Evolutionary conservation across 1,284 basidiomycete genomes (phyloP), one percentile per base, ranked within the genome.

Genomic region (Trametes polyzona): DNA sequence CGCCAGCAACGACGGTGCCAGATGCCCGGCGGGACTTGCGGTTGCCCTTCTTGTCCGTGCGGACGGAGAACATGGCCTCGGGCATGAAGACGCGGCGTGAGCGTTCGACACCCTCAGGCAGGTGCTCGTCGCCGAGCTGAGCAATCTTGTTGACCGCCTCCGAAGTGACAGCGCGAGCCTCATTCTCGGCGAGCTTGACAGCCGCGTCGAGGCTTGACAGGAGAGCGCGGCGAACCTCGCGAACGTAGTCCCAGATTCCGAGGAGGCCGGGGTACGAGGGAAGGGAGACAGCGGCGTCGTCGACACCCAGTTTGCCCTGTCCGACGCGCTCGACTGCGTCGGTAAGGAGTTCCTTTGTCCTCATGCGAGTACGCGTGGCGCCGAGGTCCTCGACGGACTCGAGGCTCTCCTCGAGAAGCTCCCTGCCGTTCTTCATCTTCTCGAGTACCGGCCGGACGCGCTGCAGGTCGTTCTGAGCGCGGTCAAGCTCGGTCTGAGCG

Each of bases 231-330:
- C 94, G 87, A 55, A 98, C 94, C 47, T 95, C 93, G 23, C 80
- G 79, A 0, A 92, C 93, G 69, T 97, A 99, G 62, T 95, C 88
- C 90, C 90, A 96, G 43, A 96, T 80, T 33, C 87, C 83, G 36
- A 96, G 74, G 14, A 99, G 71, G 32, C 97, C 96, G 5, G 95
- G 92, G 76, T 96, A 99, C 0, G 83, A 75, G 6, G 97, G 97
- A 71, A 97, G 78, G 12, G 76, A 71, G 19, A 86, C 68, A 3
- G 70, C 62, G 8, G 78, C 67, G 19, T 72, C 68, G 42, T 83
- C 82, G 57, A 83, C 79, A 47, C 83, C 89, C 46, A 86, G 81
- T 67, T 88, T 83, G 44, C 95, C 96, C 62, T 82, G 78, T 3
- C 84, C 88, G 54, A 98, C 86, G 14, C 83, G 81, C 47, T 94